Evolutionary conservation across 2,329 filamentous ascomycete genomes (phyloP), one percentile per base, ranked within the genome.

Genomic region (Pseudocercospora fijiensis): DNA sequence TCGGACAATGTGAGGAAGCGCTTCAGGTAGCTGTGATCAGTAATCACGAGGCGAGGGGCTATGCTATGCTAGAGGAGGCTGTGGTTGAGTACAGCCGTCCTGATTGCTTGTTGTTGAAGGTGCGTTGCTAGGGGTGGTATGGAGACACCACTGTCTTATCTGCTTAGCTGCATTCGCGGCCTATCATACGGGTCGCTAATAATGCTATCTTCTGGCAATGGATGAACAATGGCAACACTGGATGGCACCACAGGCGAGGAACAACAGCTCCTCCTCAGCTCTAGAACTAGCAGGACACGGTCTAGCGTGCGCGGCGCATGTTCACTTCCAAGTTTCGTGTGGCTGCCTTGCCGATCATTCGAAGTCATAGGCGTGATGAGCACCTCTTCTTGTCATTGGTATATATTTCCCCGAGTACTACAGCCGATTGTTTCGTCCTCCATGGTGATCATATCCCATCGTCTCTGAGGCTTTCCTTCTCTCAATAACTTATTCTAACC

Each of bases 51-150:
- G 9, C 2, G 43, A 47, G 43, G 22, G 43, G 43, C 43, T 47
- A 18, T 3, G 45, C 18, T 49, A 49, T n/a, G 27, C 41, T 27
- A 26, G 57, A 16, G 20, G 41, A 8, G 1, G 64, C 56, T 63
- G 64, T 61, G 60, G 67, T 69, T 67, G 67, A 69, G 60, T 62
- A 69, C 65, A 67, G 66, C 64, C 33, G 30, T 6, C 20, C 28
- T 27, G 51, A 43, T 30, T 22, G 43, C 52, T 30, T 60, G 61
- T 30, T 60, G 61, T 66, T 63, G 61, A 66, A 61, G n/a, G n/a
- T 18, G 43, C 33, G 16, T n/a, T 16, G 41, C 47, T 56, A 27
- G 20, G 22, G 18, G 22, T 18, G 55, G 37, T 56, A 57, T 43
- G 22, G 47, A 51, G 51, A 57, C 52, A 33, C 27, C 37, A 58